Conservation (phyloP, 768 basidiomycete species). For the Rhizopogon rudus region DNA sequence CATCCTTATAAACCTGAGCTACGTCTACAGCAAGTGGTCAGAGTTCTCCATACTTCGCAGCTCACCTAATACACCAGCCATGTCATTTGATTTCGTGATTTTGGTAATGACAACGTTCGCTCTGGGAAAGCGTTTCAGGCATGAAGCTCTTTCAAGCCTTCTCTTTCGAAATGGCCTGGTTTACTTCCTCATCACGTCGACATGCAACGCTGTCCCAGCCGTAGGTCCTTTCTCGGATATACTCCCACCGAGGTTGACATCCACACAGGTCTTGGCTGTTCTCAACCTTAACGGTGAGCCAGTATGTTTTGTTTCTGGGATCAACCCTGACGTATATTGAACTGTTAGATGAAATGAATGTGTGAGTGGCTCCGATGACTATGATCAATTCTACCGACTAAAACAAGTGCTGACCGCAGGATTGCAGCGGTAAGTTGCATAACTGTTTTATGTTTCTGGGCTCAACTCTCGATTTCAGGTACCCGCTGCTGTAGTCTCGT, state of each 20-base stretch:
- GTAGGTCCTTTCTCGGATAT: constrained; percentile 32
- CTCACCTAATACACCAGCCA: constrained; percentile 36
- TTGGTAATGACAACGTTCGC: constrained; percentile 50
- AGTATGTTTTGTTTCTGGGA: neutral
- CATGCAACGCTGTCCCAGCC: constrained; percentile 63
- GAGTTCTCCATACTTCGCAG: neutral
- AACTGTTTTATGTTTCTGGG: constrained; percentile 9
- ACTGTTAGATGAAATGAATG: constrained; percentile 51
- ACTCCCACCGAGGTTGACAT: neutral
- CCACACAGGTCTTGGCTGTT: constrained; percentile 47
- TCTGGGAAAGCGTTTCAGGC: constrained; percentile 38
- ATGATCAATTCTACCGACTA: neutral
- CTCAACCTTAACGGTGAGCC: constrained; percentile 55
- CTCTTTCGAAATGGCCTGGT: constrained; percentile 72
- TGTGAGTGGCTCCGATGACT: constrained; percentile 35
- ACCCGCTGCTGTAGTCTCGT: constrained; percentile 66
- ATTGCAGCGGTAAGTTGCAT: constrained; percentile 42
- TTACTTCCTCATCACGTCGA: constrained; percentile 62
- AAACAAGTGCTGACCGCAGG: constrained; percentile 23
- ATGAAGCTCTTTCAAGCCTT: constrained; percentile 61
- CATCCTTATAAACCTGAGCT: constrained; percentile 54
- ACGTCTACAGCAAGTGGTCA: constrained; percentile 61
- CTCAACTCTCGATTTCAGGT: constrained; percentile 31
- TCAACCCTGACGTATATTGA: constrained; percentile 5
- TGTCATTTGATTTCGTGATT: constrained; percentile 64